phyloP scores from a whole-genome alignment of 306 rosid species.

The Arachis hypogaea region DNA sequence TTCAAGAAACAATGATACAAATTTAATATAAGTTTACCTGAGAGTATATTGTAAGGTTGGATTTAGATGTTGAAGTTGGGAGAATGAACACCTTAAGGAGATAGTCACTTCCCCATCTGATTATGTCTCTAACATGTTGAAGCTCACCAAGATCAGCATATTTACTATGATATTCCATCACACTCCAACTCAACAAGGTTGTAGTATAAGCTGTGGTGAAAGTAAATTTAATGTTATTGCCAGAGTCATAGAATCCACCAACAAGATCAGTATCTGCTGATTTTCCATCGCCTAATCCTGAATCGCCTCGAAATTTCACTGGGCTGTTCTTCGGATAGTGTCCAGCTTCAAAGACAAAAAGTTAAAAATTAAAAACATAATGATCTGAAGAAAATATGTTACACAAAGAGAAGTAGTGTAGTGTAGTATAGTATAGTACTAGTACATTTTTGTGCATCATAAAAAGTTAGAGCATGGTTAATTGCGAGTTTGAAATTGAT shows the following conservation, averaged over 20 bases:
- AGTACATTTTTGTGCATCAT: conserved; percentile 82
- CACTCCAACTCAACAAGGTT: conserved; percentile 82
- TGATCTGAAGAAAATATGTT: background rate
- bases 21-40: conserved; percentile 54
- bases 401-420: background rate
- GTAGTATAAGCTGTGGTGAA: conserved; percentile 83
- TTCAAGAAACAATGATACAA: background rate
- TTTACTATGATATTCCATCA: conserved; percentile 72
- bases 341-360: conserved; percentile 57
- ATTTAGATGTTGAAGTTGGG: conserved; percentile 48
- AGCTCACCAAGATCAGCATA: conserved; percentile 70
- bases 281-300: conserved; percentile 71
- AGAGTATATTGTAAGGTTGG: conserved; percentile 57
- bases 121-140: conserved; percentile 77
- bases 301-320: conserved; percentile 72
- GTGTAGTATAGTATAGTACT: too few relatives aligned
- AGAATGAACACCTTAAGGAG: conserved; percentile 62
- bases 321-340: conserved; percentile 59
- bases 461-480: conserved; percentile 74
- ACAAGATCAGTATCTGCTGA: conserved; percentile 43
- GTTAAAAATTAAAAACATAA: background rate
- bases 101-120: conserved; percentile 86
- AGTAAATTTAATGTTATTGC: conserved; percentile 79
- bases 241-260: conserved; percentile 96
- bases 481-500: conserved; percentile 61